Base-by-base conservation (phyloP, 495 filamentous ascomycete species). In the Choiromyces venosus region DNA sequence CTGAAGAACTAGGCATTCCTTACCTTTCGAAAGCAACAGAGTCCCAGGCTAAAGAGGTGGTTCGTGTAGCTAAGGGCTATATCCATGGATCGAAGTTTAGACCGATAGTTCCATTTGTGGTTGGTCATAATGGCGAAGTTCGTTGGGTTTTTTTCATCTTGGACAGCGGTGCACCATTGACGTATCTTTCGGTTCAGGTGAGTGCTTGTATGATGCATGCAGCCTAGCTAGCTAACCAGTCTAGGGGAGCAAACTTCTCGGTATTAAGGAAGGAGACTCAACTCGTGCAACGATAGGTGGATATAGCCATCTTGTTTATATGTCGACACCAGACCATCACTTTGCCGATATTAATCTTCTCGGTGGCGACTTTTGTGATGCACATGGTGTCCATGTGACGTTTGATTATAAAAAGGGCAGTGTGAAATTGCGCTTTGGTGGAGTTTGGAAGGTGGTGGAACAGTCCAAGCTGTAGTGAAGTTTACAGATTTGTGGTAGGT, bases 141-240 rank as follows among this genome's bases (percentile, higher is more conserved):
- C n/a, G n/a, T n/a, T n/a, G n/a, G n/a, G n/a, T n/a, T n/a, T n/a
- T 76, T 44, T 71, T 76, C 38, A 40, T 76, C 19, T 37, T 76
- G 37, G 25, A 74, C 44, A 73, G n/a, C n/a, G n/a, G n/a, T n/a
- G n/a, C n/a, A n/a, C n/a, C n/a, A n/a, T n/a, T n/a, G n/a, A n/a
- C n/a, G n/a, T 71, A 71, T 64, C 39, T 71, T 71, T 71, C 69
- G 18, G 36, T 29, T 61, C n/a, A 71, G 69, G 42, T 65, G 37
- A 73, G 69, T 38, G 67, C 35, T n/a, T n/a, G n/a, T n/a, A n/a
- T n/a, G n/a, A n/a, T n/a, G n/a, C n/a, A n/a, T n/a, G n/a, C n/a
- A n/a, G n/a, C n/a, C n/a, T n/a, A n/a, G n/a, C n/a, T n/a, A n/a
- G n/a, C n/a, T n/a, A n/a, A n/a, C n/a, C n/a, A n/a, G n/a, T n/a